Conservation (phyloP, 2,329 filamentous ascomycete genomes). For the Sporothrix curviconia region DNA sequence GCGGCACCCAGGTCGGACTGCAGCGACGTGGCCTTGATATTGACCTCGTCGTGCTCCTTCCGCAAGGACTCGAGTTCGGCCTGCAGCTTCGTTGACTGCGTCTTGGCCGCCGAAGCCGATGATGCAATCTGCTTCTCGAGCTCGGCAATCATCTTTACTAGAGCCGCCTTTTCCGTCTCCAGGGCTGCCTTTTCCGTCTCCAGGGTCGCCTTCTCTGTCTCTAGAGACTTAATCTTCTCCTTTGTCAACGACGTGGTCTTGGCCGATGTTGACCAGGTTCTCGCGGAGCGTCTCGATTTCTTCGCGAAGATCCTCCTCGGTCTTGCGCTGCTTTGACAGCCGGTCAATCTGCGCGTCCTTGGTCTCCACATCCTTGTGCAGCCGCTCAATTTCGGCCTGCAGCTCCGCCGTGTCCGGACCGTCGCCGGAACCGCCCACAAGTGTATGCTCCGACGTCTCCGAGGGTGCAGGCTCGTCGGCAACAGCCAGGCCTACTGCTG, state of each 20-base stretch:
- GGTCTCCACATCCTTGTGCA: conserved; percentile 48
- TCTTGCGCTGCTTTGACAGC: conserved; percentile 62
- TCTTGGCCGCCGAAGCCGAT: conserved; percentile 29
- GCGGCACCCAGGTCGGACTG: conserved; percentile 81
- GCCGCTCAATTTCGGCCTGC: conserved; percentile 42
- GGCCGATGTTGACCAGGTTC: conserved; percentile 69
- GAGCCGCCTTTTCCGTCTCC: conserved; percentile 57
- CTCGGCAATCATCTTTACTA: conserved; percentile 58
- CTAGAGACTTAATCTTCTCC: conserved; percentile 67
- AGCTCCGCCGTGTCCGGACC: conserved; percentile 30
- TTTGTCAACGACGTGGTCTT: conserved; percentile 80
- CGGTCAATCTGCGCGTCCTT: conserved; percentile 69
- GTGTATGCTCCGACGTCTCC: conserved; percentile 21
- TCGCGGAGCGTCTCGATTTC: conserved; percentile 81
- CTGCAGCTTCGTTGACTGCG: conserved; percentile 47
- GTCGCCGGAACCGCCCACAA: conserved; percentile 19
- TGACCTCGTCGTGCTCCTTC: conserved; percentile 59
- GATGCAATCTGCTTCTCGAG: conserved; percentile 63
- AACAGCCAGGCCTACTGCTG: conserved; percentile 22
- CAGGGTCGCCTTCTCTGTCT: too few species aligned
- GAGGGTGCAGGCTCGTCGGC: conserved; percentile 31
- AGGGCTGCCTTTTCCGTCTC: conserved; percentile 63
- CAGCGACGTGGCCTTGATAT: conserved; percentile 59
- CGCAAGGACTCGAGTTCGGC: conserved; percentile 52
- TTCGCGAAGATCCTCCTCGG: conserved; percentile 72